These are phyloP conservation scores for Aureobasidium sp. DNA, from an alignment of 2,329 filamentous ascomycete genomes.

Conservation along the genomic window DNA sequence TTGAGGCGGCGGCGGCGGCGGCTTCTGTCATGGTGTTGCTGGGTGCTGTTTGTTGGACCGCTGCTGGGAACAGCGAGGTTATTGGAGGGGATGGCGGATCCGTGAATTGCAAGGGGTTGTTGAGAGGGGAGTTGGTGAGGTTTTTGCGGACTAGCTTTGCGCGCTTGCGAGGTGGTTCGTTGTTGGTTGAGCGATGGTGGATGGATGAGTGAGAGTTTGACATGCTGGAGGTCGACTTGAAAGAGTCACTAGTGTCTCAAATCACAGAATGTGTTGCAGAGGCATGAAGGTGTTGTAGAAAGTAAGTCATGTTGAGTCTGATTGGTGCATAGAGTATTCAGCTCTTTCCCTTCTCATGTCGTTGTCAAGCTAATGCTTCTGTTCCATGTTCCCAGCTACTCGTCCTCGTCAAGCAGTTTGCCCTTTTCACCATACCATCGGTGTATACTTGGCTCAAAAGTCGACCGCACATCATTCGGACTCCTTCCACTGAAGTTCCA, in stretches of 20 bases:
- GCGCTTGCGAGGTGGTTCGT: not conserved
- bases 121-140: rapidly evolving
- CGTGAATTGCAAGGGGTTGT: not conserved
- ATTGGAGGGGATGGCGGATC: not conserved
- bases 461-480: not conserved
- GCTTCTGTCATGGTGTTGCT: not conserved
- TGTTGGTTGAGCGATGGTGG: not conserved
- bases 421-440: not conserved
- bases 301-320: not conserved
- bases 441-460: not conserved
- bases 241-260: not conserved
- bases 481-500: not conserved
- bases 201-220: not conserved
- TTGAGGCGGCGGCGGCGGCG: no score
- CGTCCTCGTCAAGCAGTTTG: not conserved
- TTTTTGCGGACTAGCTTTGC: not conserved
- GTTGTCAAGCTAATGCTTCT: not conserved
- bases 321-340: not conserved
- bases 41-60: not conserved
- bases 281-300: not conserved
- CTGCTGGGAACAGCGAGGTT: not conserved
- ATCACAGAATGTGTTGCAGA: not conserved
- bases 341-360: not conserved
- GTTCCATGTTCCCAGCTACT: not conserved
- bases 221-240: not conserved